A percentile compares a stretch with the other conserved stretches of the same genome.
phyloP scores from a whole-genome alignment of 164 flowering plant genomes.

The Vitis amurensis region DNA sequence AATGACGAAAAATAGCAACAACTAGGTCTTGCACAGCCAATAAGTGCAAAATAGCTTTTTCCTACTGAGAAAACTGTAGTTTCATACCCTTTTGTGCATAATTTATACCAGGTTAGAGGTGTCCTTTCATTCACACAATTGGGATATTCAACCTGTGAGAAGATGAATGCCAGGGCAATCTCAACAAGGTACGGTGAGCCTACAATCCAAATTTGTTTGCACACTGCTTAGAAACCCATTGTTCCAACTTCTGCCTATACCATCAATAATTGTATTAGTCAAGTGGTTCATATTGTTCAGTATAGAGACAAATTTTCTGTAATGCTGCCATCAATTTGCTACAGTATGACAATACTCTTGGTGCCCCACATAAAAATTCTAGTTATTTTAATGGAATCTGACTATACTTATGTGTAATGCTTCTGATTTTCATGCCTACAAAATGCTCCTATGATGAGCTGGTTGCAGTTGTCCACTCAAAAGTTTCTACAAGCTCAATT shows the following conservation, averaged over 20 bases:
- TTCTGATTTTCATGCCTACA: constrained; percentile 12
- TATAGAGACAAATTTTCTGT: constrained; percentile 19
- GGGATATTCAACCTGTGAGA: not conserved
- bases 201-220: not conserved
- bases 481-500: constrained; percentile 7
- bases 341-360: not conserved
- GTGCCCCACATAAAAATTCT: constrained; percentile 17
- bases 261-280: not conserved
- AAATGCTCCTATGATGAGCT: constrained; percentile 13
- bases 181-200: constrained; percentile 1
- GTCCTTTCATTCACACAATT: constrained; percentile 1
- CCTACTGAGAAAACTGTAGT: constrained; percentile 1
- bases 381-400: not conserved
- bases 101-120: not conserved
- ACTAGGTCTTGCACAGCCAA: not conserved
- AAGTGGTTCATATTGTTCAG: not conserved
- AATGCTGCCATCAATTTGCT: constrained; percentile 5
- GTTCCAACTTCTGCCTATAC: not conserved
- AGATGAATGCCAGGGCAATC: not conserved
- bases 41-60: constrained; percentile 4
- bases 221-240: constrained; percentile 6
- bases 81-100: not conserved
- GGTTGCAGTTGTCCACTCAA: constrained; percentile 22
- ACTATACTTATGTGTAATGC: not conserved
- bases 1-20: not conserved